Evolutionary conservation across 1,139 yeast species (phyloP).

Genomic region (Lodderomyces metapsilosis): DNA sequence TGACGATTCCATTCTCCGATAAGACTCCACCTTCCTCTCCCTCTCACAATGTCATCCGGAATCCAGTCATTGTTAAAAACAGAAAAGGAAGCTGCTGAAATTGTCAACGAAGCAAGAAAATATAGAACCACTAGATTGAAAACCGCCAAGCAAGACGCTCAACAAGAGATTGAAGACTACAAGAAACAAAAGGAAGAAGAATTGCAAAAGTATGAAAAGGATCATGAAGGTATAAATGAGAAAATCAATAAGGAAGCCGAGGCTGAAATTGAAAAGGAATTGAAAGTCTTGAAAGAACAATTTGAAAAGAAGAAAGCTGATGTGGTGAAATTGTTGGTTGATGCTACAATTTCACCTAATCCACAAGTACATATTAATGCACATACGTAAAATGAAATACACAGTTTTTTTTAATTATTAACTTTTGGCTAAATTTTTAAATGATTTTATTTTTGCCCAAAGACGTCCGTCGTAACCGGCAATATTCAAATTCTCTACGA

Average conservation of each 20-base stretch:
- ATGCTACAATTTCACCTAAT: slow-evolving; percentile 74
- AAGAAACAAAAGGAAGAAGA: slow-evolving; percentile 82
- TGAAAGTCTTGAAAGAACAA: slow-evolving; percentile 59
- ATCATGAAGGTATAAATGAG: slow-evolving; percentile 66
- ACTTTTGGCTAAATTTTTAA: slow-evolving; percentile 39
- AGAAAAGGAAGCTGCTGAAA: slow-evolving; percentile 94
- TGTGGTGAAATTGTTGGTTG: slow-evolving; percentile 75
- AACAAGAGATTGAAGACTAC: slow-evolving; percentile 83
- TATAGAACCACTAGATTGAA: slow-evolving; percentile 86
- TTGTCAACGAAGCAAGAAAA: slow-evolving; percentile 86
- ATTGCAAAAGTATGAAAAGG: slow-evolving; percentile 66
- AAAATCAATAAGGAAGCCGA: slow-evolving; percentile 74
- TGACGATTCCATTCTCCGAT: too few relatives aligned
- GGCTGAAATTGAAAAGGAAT: slow-evolving; percentile 55
- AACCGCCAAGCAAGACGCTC: slow-evolving; percentile 93
- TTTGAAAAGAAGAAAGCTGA: slow-evolving; percentile 61
- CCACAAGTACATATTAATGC: slow-evolving; percentile 87
- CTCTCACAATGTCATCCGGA: slow-evolving; percentile 35
- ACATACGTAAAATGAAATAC: slow-evolving; percentile 3
- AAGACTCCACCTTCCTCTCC: too few relatives aligned
- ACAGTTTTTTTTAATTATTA: not conserved
- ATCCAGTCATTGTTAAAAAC: slow-evolving; percentile 55
- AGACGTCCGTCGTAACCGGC: slow-evolving; percentile 81
- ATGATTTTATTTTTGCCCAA: slow-evolving; percentile 57
- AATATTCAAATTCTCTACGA: slow-evolving; percentile 75